These are phyloP conservation scores for Citrus glauca DNA, from an alignment of 345 rosid genomes.

Conservation along the genomic window DNA sequence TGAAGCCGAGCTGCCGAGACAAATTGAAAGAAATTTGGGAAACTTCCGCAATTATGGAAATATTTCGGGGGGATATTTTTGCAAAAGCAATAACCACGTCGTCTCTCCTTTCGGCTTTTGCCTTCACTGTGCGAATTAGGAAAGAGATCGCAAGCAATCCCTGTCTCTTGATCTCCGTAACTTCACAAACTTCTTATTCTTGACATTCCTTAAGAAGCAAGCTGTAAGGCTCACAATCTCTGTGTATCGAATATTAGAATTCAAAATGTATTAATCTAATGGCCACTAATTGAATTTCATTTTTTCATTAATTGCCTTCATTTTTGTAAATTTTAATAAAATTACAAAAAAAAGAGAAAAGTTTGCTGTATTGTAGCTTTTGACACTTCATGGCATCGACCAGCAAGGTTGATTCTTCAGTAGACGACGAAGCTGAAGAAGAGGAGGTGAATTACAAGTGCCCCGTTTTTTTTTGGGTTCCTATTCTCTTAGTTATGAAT, in stretches of 20 bases:
- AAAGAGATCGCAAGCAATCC: background rate
- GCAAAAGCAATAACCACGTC: background rate
- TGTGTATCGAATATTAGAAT: background rate
- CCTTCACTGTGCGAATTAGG: background rate
- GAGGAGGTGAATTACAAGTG: slow-evolving; percentile 21
- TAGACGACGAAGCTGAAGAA: slow-evolving; percentile 56
- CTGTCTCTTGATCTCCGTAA: background rate
- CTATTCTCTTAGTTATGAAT: background rate
- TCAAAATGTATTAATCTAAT: background rate
- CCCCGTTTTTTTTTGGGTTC: background rate
- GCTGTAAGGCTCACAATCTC: background rate
- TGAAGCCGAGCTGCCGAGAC: too few relatives aligned
- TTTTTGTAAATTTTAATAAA: background rate
- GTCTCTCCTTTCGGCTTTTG: too few relatives aligned
- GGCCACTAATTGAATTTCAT: background rate
- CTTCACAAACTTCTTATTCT: background rate
- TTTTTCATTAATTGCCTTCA: background rate
- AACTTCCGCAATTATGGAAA: background rate
- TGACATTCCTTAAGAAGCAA: background rate
- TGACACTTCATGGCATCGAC: slow-evolving; percentile 60
- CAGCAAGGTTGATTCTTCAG: slow-evolving; percentile 36
- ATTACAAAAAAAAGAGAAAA: too few relatives aligned
- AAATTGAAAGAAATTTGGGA: background rate
- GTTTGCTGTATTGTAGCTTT: background rate
- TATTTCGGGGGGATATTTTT: background rate